Base-by-base conservation (phyloP, 1,139 yeast species). In the Debaryomycetaceae sp. region DNA sequence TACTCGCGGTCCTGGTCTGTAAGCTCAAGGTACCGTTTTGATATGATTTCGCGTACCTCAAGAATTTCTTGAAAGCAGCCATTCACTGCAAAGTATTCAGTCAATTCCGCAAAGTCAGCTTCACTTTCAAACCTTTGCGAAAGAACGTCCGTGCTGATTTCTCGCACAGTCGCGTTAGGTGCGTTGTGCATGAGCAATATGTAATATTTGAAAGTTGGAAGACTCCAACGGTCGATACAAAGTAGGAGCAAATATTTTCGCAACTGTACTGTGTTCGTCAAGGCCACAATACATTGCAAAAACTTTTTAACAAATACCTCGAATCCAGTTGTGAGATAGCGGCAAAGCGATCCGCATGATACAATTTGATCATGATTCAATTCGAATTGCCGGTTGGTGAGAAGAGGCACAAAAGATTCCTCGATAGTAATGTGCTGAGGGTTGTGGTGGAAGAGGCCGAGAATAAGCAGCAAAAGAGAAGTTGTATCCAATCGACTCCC, bases 161-260 rank as follows among this genome's bases (percentile, higher is more conserved):
- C 46, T 30, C 49, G 52, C 29, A 63, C 45, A 26, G 40, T 44
- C 2, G 40, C 41, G 28, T 40, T 51, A 3, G 68, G 67, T 1
- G 68, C 59, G 38, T 49, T 50, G 29, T 53, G 61, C 27, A 59
- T 47, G 22, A 62, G 43, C 4, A 42, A 32, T 4, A 62, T 37
- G 27, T 51, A 58, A 32, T 52, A 58, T 24, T 55, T 48, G 41
- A 57, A 52, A 2, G 49, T 39, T 1, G 52, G 51, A 4, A 47
- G 22, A 10, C 47, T 38, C 70, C 70, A 63, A 4, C 37, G 30
- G 1, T 37, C 38, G 3, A 60, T 38, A 2, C 46, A 32, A 28
- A 61, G 36, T 15, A 33, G 20, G 1, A 34, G 34, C 14, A 57
- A 38, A 10, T 47, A 32, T 5, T 33, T 35, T 11, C 44, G 49